phyloP scores from a whole-genome alignment of 2,329 filamentous ascomycete genomes.

The Teratosphaeria epicoccoides region DNA sequence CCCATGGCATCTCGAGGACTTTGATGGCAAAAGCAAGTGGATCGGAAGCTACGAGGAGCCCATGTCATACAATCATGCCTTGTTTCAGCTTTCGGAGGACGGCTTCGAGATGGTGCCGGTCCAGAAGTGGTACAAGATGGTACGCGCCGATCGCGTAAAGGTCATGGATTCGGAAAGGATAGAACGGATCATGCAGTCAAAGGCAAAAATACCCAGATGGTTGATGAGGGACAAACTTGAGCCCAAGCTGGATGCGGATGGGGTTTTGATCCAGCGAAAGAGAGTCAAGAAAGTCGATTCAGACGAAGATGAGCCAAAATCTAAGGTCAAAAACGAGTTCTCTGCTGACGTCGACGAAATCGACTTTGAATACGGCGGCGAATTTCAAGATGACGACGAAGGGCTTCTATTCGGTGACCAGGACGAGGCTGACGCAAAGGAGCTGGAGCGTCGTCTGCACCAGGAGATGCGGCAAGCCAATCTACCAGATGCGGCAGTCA shows the following conservation, averaged over 20 bases:
- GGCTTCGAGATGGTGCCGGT: constrained; percentile 77
- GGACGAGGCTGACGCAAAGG: constrained; percentile 61
- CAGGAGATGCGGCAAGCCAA: constrained; percentile 79
- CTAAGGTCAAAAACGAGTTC: constrained; percentile 29
- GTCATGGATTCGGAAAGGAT: constrained; percentile 72
- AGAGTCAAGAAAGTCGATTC: constrained; percentile 24
- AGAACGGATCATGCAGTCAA: constrained; percentile 71
- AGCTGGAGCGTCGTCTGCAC: constrained; percentile 55
- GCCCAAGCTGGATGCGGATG: constrained; percentile 10
- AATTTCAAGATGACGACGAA: constrained; percentile 84
- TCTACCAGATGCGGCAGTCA: constrained; percentile 52
- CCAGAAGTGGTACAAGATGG: constrained; percentile 92
- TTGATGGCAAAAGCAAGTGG: constrained; percentile 91
- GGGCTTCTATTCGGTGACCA: constrained; percentile 67
- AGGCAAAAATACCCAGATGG: constrained; percentile 68
- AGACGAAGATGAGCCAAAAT: constrained; percentile 33
- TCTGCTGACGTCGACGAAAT: constrained; percentile 54
- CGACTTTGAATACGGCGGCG: constrained; percentile 55
- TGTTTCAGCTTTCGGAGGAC: constrained; percentile 63
- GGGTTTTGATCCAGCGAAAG: constrained; percentile 5
- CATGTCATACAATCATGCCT: constrained; percentile 68
- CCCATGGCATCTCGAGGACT: constrained; percentile 95
- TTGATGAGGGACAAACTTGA: constrained; percentile 51
- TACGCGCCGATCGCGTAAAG: constrained; percentile 49
- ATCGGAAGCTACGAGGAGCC: constrained; percentile 83